A percentile compares a stretch with the other conserved stretches of the same genome.
Evolutionary conservation across 192 early-diverging fungal species (phyloP).

Genomic region (Coemansia sp.): DNA sequence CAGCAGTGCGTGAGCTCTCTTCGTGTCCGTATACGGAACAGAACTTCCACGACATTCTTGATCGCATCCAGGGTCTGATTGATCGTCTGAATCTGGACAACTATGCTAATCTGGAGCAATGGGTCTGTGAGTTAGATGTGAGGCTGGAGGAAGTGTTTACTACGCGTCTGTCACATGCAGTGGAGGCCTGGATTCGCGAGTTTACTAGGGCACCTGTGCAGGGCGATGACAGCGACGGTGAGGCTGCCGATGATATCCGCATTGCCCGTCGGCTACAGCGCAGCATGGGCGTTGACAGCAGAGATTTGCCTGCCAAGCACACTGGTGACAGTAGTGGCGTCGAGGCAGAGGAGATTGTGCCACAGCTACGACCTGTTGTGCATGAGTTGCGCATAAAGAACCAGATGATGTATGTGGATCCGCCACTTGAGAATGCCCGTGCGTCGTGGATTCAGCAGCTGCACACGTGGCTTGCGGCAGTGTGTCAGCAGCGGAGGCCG

Average conservation of each 20-base stretch:
- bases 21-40: conserved; percentile 72
- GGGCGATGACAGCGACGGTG: conserved; percentile 51
- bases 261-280: conserved; percentile 33
- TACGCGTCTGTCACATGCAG: conserved; percentile 70
- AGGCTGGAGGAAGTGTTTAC: conserved; percentile 76
- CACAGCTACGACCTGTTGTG: conserved; percentile 67
- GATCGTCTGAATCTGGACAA: conserved; percentile 91
- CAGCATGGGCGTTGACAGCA: conserved; percentile 25
- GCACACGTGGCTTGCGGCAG: conserved; percentile 87
- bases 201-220: conserved; percentile 60
- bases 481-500: conserved; percentile 82
- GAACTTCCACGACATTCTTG: conserved; percentile 67
- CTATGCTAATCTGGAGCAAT: conserved; percentile 90
- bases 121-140: conserved; percentile 80
- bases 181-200: conserved; percentile 70
- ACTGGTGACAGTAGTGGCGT: conserved; percentile 28
- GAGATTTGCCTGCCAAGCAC: background rate
- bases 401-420: conserved; percentile 95
- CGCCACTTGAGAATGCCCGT: conserved; percentile 92
- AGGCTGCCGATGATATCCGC: conserved; percentile 10
- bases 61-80: conserved; percentile 84
- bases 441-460: conserved; percentile 85
- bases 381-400: conserved; percentile 90
- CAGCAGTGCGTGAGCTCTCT: conserved; percentile 78
- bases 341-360: conserved; percentile 57